Percentiles rank a stretch among this genome's conserved stretches.
Conservation (phyloP, 2,329 filamentous ascomycete species). For the Apiospora sp. region DNA sequence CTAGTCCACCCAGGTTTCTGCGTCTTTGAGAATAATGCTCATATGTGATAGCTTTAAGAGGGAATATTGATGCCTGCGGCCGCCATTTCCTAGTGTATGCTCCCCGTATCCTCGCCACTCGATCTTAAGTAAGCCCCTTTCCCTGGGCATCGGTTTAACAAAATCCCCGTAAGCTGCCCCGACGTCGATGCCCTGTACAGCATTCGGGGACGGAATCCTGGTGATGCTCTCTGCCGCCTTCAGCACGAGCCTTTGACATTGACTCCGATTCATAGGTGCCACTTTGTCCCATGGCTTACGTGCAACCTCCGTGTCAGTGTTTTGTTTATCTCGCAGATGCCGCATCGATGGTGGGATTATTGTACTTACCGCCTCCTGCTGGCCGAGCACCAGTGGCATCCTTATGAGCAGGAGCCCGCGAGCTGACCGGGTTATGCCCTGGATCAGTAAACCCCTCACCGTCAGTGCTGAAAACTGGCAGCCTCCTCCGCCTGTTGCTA, state of each 20-base stretch:
- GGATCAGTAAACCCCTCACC: not conserved
- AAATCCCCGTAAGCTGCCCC: not conserved
- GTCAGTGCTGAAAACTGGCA: not conserved
- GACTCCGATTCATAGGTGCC: not conserved
- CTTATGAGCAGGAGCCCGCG: not conserved
- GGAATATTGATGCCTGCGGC: not conserved
- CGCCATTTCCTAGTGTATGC: not conserved
- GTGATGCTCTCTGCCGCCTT: not conserved
- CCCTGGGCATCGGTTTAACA: not conserved
- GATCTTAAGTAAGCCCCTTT: not conserved
- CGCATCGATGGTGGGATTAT: too few species aligned
- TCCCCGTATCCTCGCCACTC: not conserved
- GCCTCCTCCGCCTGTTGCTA: not conserved
- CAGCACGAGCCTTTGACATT: not conserved
- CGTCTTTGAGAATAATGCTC: not conserved
- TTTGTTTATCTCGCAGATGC: not conserved
- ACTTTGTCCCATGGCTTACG: not conserved
- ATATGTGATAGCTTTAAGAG: not conserved
- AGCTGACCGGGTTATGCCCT: not conserved
- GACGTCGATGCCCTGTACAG: not conserved
- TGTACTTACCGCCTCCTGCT: not conserved
- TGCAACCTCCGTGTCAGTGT: not conserved
- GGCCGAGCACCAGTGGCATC: not conserved
- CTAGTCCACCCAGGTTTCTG: not conserved
- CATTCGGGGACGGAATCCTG: not conserved